A percentile compares a stretch with the other conserved stretches of the same genome.
phyloP scores from a whole-genome alignment of 1,284 basidiomycete species.

The Gymnopus androsaceus region DNA sequence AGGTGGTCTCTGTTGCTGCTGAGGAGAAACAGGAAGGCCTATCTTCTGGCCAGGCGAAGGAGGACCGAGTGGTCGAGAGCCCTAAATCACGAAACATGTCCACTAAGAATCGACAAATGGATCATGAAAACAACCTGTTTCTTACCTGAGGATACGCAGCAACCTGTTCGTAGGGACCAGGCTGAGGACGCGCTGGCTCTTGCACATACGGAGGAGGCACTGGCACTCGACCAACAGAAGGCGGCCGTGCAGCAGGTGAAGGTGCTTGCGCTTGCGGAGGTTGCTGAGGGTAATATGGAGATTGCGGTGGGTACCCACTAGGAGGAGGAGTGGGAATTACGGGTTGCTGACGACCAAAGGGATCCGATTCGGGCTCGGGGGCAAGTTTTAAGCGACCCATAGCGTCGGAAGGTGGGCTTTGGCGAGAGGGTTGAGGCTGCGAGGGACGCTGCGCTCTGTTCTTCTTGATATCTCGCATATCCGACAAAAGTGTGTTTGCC shows the following conservation, averaged over 20 bases:
- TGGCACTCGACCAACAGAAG: conserved; percentile 48
- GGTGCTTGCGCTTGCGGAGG: conserved; percentile 31
- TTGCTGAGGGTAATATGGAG: conserved; percentile 39
- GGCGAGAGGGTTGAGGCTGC: conserved; percentile 26
- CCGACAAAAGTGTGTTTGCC: conserved; percentile 89
- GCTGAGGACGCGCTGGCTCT: conserved; percentile 27
- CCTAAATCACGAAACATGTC: conserved; percentile 2
- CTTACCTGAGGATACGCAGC: conserved; percentile 9
- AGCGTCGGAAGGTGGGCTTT: conserved; percentile 36
- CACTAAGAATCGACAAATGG: neutral
- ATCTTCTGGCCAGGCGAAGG: conserved; percentile 27
- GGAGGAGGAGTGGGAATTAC: conserved; percentile 28
- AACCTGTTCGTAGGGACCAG: conserved; percentile 23
- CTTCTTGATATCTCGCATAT: conserved; percentile 83
- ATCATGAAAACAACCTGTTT: neutral
- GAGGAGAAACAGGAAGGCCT: conserved; percentile 18
- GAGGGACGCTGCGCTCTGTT: conserved; percentile 43
- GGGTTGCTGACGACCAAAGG: conserved; percentile 33
- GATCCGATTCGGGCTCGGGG: conserved; percentile 37
- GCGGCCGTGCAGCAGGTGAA: conserved; percentile 40
- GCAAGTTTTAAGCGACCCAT: conserved; percentile 56
- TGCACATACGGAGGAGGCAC: conserved; percentile 40
- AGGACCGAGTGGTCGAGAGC: conserved; percentile 20
- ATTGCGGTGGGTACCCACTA: conserved; percentile 38
- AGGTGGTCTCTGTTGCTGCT: conserved; percentile 6